Conservation (phyloP, 306 rosid species). For the Corylus heterophylla region DNA sequence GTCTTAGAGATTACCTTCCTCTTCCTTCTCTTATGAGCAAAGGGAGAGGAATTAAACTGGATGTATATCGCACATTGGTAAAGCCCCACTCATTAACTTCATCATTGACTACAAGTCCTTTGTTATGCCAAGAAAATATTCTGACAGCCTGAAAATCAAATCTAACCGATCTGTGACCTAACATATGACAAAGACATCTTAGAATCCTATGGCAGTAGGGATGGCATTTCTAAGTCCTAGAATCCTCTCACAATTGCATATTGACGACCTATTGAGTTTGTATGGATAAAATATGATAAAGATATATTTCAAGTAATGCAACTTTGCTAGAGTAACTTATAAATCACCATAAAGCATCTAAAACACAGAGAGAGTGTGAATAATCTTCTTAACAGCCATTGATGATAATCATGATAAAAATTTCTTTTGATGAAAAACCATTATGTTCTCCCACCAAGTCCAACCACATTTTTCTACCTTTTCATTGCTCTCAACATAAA, state of each 20-base stretch:
- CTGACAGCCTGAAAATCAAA: neutral
- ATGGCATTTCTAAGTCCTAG: neutral
- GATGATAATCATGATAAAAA: neutral
- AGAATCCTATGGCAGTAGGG: neutral
- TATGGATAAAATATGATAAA: neutral
- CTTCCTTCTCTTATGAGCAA: neutral
- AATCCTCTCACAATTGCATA: neutral
- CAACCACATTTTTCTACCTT: neutral
- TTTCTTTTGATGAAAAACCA: neutral
- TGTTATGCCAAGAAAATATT: neutral
- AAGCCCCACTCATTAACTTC: neutral
- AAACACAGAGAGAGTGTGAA: neutral
- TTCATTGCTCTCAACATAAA: neutral
- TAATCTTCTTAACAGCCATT: neutral
- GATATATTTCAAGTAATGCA: neutral
- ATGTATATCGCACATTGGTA: neutral
- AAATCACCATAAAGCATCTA: neutral
- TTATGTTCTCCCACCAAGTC: neutral
- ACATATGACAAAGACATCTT: neutral
- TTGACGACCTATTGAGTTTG: neutral
- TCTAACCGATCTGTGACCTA: neutral
- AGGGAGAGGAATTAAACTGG: neutral
- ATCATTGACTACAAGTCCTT: neutral
- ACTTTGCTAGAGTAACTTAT: neutral
- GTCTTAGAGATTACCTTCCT: neutral